Evolutionary conservation across 164 flowering plant species (phyloP).

Genomic region (Dillenia suffruticosa): DNA sequence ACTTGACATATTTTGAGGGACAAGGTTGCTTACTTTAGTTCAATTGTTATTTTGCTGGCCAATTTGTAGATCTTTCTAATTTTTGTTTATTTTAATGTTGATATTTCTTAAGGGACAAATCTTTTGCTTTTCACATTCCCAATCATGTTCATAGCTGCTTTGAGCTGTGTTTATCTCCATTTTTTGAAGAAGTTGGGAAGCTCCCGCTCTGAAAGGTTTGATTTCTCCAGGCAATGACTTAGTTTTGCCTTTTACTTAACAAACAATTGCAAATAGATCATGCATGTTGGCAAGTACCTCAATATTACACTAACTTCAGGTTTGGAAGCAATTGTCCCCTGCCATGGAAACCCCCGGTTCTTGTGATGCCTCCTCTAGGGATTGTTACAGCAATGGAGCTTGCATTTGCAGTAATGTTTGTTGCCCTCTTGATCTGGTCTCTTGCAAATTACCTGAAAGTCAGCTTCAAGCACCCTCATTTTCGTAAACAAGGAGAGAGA

Average conservation of each 20-base stretch:
- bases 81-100: neutral
- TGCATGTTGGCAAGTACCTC: too few relatives aligned
- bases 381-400: constrained; percentile 35
- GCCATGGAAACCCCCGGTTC: constrained; percentile 21
- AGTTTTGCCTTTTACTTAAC: too few relatives aligned
- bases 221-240: too few relatives aligned
- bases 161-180: constrained; percentile 48
- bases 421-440: constrained; percentile 57
- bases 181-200: constrained; percentile 16
- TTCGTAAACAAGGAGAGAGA: constrained; percentile 22
- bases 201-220: constrained; percentile 5
- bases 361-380: constrained; percentile 42
- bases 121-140: constrained; percentile 49
- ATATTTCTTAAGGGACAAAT: constrained; percentile 29
- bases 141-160: constrained; percentile 41
- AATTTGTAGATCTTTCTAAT: neutral
- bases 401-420: constrained; percentile 32
- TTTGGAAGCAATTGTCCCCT: too few relatives aligned
- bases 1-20: constrained; percentile 33
- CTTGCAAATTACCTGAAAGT: constrained; percentile 35
- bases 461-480: constrained; percentile 31
- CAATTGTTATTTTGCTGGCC: neutral
- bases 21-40: constrained; percentile 30
- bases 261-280: too few relatives aligned
- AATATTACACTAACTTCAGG: too few relatives aligned